Evolutionary conservation across 345 rosid species (phyloP).

Genomic region (Geranium rotundifolium): DNA sequence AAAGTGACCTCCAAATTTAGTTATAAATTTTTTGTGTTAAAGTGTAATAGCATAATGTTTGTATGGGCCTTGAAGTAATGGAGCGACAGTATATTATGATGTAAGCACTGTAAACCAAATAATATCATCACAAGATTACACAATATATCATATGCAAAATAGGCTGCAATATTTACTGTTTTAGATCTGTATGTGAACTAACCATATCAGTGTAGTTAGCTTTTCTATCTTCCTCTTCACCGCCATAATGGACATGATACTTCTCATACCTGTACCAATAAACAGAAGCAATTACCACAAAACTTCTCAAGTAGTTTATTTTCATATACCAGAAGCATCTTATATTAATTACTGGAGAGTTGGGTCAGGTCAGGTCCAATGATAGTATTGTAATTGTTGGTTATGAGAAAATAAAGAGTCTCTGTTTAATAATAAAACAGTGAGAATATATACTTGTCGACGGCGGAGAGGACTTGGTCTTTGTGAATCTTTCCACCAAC

Average conservation of each 20-base stretch:
- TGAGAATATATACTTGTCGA: conserved; percentile 42
- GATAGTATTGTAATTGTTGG: too few relatives aligned
- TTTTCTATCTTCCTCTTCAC: conserved; percentile 81
- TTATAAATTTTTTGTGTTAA: neutral
- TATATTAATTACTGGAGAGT: too few relatives aligned
- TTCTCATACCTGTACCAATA: conserved; percentile 77
- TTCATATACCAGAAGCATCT: too few relatives aligned
- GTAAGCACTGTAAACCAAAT: too few relatives aligned
- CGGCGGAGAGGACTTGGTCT: conserved; percentile 70
- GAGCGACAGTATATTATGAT: neutral
- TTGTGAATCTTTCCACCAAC: conserved; percentile 85
- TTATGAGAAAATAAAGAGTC: too few relatives aligned
- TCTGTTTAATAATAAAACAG: neutral
- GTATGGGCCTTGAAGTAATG: neutral
- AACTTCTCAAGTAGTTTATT: neutral
- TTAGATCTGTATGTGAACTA: neutral
- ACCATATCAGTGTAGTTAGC: conserved; percentile 90
- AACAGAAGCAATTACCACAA: conserved; percentile 1
- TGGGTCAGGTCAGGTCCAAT: neutral
- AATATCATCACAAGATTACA: neutral
- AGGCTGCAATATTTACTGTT: too few relatives aligned
- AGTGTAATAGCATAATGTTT: neutral
- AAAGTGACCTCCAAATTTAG: neutral
- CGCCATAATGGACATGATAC: conserved; percentile 71
- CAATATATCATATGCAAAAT: too few relatives aligned